Conservation (phyloP, 1,139 yeast species). For the Ogataea hybrid region DNA sequence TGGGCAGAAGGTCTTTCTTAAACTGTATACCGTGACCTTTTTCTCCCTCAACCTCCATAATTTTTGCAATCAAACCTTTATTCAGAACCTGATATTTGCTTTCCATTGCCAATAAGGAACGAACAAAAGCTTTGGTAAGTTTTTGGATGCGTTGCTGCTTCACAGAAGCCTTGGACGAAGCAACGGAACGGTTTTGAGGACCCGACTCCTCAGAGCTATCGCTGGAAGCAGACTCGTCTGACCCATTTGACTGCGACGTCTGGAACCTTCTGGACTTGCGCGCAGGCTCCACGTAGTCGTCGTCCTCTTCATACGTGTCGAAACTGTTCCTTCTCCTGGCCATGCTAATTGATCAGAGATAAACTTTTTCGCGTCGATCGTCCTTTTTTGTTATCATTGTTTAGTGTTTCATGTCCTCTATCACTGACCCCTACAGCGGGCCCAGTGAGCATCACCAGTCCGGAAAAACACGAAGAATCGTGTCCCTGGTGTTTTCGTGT, state of each 20-base stretch:
- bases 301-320: conserved; percentile 9
- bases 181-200: not conserved
- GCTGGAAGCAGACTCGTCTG: not conserved
- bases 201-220: not conserved
- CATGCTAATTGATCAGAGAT: conserved; percentile 3
- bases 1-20: conserved; percentile 23
- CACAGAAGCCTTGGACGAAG: conserved; percentile 4
- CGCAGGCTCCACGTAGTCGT: conserved; percentile 10
- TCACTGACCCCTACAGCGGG: not conserved
- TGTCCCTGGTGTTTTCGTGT: conserved; percentile 29
- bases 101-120: conserved; percentile 27
- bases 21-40: conserved; percentile 26
- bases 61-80: conserved; percentile 25
- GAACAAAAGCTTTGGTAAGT: conserved; percentile 24
- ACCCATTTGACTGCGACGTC: not conserved
- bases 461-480: conserved; percentile 14
- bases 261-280: not conserved
- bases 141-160: conserved; percentile 18
- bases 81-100: conserved; percentile 28
- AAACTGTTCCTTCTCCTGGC: conserved; percentile 7
- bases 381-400: not conserved
- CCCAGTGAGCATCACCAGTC: not conserved
- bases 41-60: conserved; percentile 29
- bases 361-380: conserved; percentile 1
- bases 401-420: conserved; percentile 6